A percentile compares a stretch with the other conserved stretches of the same genome.
Evolutionary conservation across 768 basidiomycete genomes (phyloP).

Genomic region (Tricholoma matsutake): DNA sequence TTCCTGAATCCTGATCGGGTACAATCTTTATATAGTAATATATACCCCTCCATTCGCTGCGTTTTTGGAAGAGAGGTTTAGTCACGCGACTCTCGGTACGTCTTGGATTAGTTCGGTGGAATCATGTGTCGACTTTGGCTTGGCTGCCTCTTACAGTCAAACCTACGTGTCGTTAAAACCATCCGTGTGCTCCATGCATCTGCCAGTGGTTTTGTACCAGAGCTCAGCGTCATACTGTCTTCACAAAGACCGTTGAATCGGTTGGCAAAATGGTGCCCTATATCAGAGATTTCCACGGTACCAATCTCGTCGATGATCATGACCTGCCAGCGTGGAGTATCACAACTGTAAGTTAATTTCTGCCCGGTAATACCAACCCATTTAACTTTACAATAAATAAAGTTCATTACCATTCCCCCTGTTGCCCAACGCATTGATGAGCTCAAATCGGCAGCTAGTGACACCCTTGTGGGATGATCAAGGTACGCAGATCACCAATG

Average conservation of each 20-base stretch:
- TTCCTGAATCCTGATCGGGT: no score
- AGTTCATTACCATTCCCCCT: conserved; percentile 3
- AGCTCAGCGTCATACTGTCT: neutral
- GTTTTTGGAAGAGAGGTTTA: neutral
- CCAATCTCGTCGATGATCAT: conserved; percentile 4
- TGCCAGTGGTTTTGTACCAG: neutral
- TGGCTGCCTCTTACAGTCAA: neutral
- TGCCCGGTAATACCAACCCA: neutral
- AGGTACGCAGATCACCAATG: neutral
- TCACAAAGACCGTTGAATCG: conserved; percentile 6
- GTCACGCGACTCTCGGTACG: neutral
- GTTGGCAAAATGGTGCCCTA: conserved; percentile 5
- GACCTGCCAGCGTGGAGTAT: conserved; percentile 7
- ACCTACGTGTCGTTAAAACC: neutral
- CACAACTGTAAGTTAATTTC: conserved; percentile 2
- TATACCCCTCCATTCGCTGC: no score
- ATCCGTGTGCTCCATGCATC: neutral
- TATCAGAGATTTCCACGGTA: conserved; percentile 1
- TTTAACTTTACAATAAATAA: neutral
- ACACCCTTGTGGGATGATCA: conserved; percentile 4
- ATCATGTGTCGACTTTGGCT: neutral
- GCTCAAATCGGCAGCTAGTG: neutral
- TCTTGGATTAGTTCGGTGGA: neutral
- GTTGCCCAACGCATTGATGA: neutral
- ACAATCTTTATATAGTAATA: no score